A percentile compares a stretch with the other conserved stretches of the same genome.
phyloP scores from a whole-genome alignment of 495 filamentous ascomycete genomes.

The Podospora sp. region DNA sequence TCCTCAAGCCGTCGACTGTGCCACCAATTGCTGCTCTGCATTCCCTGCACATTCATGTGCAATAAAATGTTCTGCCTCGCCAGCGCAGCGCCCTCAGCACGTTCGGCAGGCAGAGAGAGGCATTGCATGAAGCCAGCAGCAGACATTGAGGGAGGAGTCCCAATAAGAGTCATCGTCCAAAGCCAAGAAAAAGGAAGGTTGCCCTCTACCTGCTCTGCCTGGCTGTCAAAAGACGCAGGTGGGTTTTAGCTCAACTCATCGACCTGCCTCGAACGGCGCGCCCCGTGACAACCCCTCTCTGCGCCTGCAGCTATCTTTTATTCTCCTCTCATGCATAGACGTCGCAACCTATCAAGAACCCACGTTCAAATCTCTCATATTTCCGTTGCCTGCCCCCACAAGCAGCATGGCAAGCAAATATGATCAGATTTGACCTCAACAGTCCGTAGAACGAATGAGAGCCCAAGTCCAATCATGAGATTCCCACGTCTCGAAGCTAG shows the following conservation, averaged over 20 bases:
- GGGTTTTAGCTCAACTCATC: not conserved
- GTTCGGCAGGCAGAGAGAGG: not conserved
- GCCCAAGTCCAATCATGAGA: not conserved
- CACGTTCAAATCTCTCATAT: not conserved
- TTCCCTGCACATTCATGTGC: too few species aligned
- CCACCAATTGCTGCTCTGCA: not conserved
- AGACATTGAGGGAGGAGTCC: not conserved
- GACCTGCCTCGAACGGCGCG: not conserved
- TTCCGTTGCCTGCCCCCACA: not conserved
- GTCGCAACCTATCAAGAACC: not conserved
- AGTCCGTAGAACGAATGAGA: not conserved
- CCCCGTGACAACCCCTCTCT: conserved; percentile 13
- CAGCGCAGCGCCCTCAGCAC: not conserved
- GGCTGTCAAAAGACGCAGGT: not conserved
- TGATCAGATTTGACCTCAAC: not conserved
- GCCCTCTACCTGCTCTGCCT: not conserved
- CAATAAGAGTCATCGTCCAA: not conserved
- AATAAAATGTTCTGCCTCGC: not conserved
- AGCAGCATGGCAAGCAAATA: not conserved
- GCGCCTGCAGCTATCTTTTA: conserved; percentile 5
- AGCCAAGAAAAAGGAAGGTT: conserved; percentile 5
- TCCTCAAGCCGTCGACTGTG: not conserved
- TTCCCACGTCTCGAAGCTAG: not conserved
- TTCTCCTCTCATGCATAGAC: not conserved
- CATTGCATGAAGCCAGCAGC: not conserved